phyloP scores from a whole-genome alignment of 176 grass and related monocot genomes.

The Oryza meyeriana region DNA sequence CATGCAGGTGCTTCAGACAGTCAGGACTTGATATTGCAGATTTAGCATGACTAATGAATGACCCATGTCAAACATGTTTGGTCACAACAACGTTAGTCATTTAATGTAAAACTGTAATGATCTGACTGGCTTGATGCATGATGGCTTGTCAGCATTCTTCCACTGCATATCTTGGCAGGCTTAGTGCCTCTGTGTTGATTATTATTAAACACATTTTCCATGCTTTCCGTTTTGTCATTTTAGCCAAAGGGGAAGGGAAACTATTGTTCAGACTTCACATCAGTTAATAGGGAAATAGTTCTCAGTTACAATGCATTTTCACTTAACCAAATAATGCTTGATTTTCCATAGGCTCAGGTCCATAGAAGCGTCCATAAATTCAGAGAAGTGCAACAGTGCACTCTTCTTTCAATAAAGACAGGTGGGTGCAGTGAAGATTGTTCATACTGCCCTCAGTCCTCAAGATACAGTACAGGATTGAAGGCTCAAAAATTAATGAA shows the following conservation, averaged over 20 bases:
- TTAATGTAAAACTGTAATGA: neutral
- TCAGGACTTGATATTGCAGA: neutral
- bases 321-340: conserved; percentile 1
- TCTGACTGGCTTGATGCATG: neutral
- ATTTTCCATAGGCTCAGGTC: conserved; percentile 74
- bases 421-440: conserved; percentile 99
- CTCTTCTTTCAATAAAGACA: conserved; percentile 97
- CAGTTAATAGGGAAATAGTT: neutral
- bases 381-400: conserved; percentile 96
- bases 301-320: neutral
- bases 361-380: conserved; percentile 90
- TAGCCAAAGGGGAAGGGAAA: neutral
- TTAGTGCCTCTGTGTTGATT: neutral
- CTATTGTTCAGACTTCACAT: neutral
- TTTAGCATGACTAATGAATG: neutral
- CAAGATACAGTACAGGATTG: conserved; percentile 85
- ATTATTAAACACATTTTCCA: neutral
- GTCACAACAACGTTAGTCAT: neutral
- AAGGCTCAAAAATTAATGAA: conserved; percentile 93
- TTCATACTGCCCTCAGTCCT: conserved; percentile 96
- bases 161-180: neutral
- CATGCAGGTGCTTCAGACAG: neutral
- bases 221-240: neutral
- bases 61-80: conserved; percentile 6
- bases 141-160: conserved; percentile 22